phyloP scores from a whole-genome alignment of 1,284 basidiomycete species.

The Trichosporon faecale region DNA sequence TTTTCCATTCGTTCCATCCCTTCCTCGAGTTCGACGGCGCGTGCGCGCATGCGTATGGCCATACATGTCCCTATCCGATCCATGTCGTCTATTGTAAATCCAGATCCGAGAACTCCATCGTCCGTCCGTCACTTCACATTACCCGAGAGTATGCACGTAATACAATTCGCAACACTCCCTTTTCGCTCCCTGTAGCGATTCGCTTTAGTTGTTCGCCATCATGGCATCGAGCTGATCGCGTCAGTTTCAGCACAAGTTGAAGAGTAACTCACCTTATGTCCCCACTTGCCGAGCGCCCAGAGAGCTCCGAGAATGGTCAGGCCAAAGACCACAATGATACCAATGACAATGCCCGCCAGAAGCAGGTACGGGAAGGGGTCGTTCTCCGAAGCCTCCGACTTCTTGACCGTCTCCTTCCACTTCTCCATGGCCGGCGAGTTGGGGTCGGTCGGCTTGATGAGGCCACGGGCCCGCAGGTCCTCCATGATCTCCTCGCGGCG shows the following conservation, averaged over 20 bases:
- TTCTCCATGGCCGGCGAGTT: slow-evolving; percentile 10
- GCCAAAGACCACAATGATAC: slow-evolving; percentile 10
- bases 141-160: slow-evolving; percentile 7
- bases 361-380: slow-evolving; percentile 18
- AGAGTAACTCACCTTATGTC: not conserved
- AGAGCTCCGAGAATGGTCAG: not conserved
- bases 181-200: not conserved
- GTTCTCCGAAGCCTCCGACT: not conserved
- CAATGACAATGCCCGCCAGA: not conserved
- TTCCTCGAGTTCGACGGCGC: not conserved
- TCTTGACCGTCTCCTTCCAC: slow-evolving; percentile 7
- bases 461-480: slow-evolving; percentile 24
- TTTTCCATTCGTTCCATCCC: not conserved
- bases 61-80: slow-evolving; percentile 11
- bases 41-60: not conserved
- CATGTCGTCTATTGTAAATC: slow-evolving; percentile 7
- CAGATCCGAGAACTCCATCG: not conserved
- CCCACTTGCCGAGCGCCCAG: not conserved
- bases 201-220: not conserved
- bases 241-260: not conserved
- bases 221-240: not conserved
- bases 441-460: slow-evolving; percentile 24
- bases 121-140: not conserved
- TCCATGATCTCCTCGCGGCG: slow-evolving; percentile 39
- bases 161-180: slow-evolving; percentile 5